Conservation (phyloP, 2,329 filamentous ascomycete species). For the Phaeophleospora eucalypticola region DNA sequence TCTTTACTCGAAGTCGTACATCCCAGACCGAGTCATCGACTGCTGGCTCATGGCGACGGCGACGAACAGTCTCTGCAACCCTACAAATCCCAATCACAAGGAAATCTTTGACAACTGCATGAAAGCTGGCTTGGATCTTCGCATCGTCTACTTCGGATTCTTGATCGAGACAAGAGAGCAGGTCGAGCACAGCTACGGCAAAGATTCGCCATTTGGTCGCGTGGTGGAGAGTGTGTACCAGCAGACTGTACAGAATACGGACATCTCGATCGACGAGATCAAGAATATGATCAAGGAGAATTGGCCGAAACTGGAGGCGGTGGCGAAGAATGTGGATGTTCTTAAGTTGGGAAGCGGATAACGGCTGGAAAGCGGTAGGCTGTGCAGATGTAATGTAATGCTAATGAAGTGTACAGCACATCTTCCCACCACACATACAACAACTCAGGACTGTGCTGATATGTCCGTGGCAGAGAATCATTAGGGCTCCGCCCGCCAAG, state of each 20-base stretch:
- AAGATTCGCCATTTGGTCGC: slow-evolving; percentile 30
- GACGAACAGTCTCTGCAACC: slow-evolving; percentile 22
- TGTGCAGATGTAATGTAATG: not conserved
- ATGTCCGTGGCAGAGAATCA: too few relatives aligned
- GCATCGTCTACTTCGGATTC: slow-evolving; percentile 41
- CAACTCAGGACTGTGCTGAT: too few relatives aligned
- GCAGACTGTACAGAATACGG: slow-evolving; percentile 21
- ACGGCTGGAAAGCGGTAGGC: too few relatives aligned
- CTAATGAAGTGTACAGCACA: not conserved
- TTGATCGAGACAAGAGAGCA: slow-evolving; percentile 39
- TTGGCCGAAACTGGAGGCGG: slow-evolving; percentile 44
- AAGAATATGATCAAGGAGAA: slow-evolving; percentile 43
- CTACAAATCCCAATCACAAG: slow-evolving; percentile 12
- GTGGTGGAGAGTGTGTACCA: slow-evolving; percentile 21
- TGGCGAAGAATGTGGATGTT: slow-evolving; percentile 34
- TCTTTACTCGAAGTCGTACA: slow-evolving; percentile 46
- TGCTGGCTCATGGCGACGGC: slow-evolving; percentile 31
- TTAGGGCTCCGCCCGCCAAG: too few relatives aligned
- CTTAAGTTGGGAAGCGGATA: slow-evolving; percentile 19
- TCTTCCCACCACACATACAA: too few relatives aligned
- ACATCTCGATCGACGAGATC: slow-evolving; percentile 10
- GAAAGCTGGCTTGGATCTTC: slow-evolving; percentile 38
- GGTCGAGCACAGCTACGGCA: slow-evolving; percentile 42
- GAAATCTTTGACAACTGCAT: slow-evolving; percentile 29
- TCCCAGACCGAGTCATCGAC: slow-evolving; percentile 54